Evolutionary conservation across 2,329 filamentous ascomycete species (phyloP), one percentile per base, ranked within the genome.

Genomic region (Fusarium sp.): DNA sequence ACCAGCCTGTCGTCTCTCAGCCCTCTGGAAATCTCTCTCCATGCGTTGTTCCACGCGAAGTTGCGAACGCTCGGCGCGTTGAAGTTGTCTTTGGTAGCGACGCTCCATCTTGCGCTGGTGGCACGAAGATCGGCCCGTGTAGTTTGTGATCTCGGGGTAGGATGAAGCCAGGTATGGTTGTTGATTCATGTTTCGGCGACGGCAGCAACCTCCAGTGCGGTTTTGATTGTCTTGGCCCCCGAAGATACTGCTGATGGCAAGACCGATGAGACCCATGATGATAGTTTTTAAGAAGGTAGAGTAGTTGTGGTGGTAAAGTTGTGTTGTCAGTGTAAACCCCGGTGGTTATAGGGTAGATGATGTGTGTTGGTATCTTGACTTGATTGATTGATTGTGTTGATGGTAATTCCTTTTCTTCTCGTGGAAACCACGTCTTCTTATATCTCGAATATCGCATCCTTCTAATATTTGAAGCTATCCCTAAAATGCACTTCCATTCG

Each of bases 241-340:
- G 16, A 70, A 18, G 2, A 75, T 23, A 14, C 44, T 59, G 4
- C 56, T 7, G 5, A 62, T 49, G 6, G 54, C 57, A 45, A 70
- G 66, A 49, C 62, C 53, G 30, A 75, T 57, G 16, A 74, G 53
- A 58, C 66, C 69, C 72, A 75, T 75, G 28, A 43, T 65, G 30
- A 49, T 5, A 25, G 8, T 19, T 18, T 37, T 4, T 31, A 12
- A 13, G 16, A 46, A 18, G 26, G 31, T 51, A 18, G 31, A 2
- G 21, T 30, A 14, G 31, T n/a, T 51, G 26, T 28, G 23, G 26
- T 28, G 23, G 26, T 23, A 18, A 31, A 31, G 55, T 18, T 45
- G 43, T n/a, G 42, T 51, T 49, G 6, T 45, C 16, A 37, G 41
- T 45, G 11, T 41, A 21, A 12, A 23, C 8, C 30, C 25, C 18